Conservation (phyloP, 2,329 filamentous ascomycete genomes). For the Herpomyces periplanetae region DNA sequence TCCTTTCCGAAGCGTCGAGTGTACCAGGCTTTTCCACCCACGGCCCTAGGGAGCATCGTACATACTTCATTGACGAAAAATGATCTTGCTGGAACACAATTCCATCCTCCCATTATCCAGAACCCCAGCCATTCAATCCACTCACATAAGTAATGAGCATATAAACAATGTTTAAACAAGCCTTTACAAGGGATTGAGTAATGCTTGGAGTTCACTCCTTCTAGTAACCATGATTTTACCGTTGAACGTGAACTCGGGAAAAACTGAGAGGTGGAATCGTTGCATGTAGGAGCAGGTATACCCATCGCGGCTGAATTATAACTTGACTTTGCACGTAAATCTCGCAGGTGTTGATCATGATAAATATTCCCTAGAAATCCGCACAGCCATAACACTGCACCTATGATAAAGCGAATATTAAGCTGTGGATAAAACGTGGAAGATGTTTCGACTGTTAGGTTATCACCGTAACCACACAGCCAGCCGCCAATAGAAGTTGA, state of each 20-base stretch:
- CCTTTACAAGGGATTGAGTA: slow-evolving; percentile 58
- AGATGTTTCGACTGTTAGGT: slow-evolving; percentile 14
- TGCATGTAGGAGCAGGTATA: too few relatives aligned
- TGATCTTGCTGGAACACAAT: slow-evolving; percentile 29
- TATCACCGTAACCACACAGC: slow-evolving; percentile 40
- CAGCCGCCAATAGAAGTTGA: slow-evolving; percentile 36
- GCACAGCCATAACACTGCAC: slow-evolving; percentile 31
- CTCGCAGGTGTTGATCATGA: slow-evolving; percentile 57
- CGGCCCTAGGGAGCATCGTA: slow-evolving; percentile 59
- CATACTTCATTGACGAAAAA: slow-evolving; percentile 57
- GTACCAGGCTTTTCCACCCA: slow-evolving; percentile 56
- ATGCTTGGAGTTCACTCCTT: slow-evolving; percentile 19
- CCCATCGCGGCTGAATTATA: too few relatives aligned
- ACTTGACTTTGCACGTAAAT: too few relatives aligned
- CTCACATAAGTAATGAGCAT: slow-evolving; percentile 77
- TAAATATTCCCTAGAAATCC: slow-evolving; percentile 46
- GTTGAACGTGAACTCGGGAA: too few relatives aligned
- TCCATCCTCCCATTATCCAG: slow-evolving; percentile 25
- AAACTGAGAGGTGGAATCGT: too few relatives aligned
- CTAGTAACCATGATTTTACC: too few relatives aligned
- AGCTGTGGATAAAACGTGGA: slow-evolving; percentile 6
- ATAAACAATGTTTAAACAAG: slow-evolving; percentile 43
- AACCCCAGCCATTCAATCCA: slow-evolving; percentile 90
- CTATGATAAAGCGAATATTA: slow-evolving; percentile 12
- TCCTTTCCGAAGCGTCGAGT: slow-evolving; percentile 49